Conservation (phyloP, 1,139 yeast genomes). For the Hyphopichia fennica region DNA sequence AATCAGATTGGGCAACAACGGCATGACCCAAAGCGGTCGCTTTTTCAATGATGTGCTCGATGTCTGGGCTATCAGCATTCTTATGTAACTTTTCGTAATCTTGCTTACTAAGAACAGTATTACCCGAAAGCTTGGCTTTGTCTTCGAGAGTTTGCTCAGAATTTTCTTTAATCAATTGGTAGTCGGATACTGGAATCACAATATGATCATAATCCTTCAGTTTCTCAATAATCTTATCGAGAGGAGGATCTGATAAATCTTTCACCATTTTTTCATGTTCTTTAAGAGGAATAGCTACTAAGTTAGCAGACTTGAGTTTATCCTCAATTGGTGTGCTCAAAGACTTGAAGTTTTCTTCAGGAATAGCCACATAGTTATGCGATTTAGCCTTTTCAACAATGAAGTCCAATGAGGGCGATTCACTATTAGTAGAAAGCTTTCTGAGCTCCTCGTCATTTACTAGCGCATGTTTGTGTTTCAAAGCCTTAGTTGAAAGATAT, state of each 20-base stretch:
- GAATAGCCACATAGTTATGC: conserved; percentile 18
- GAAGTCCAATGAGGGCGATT: conserved; percentile 7
- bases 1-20: conserved; percentile 13
- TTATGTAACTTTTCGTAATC: conserved; percentile 13
- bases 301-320: conserved; percentile 13
- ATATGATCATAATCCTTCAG: conserved; percentile 12
- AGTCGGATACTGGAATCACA: conserved; percentile 10
- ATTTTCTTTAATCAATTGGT: conserved; percentile 9
- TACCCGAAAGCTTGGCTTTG: conserved; percentile 11
- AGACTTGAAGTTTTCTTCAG: conserved; percentile 19
- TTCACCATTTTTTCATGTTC: conserved; percentile 17
- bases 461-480: conserved; percentile 4
- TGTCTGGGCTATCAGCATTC: conserved; percentile 19
- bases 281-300: conserved; percentile 9
- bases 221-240: conserved; percentile 25
- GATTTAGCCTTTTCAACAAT: conserved; percentile 18
- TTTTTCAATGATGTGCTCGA: conserved; percentile 30
- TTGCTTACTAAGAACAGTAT: not conserved
- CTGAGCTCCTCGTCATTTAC: conserved; percentile 4
- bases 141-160: conserved; percentile 15
- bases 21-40: conserved; percentile 22
- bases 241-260: conserved; percentile 19
- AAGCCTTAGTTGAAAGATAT: conserved; percentile 24
- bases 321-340: conserved; percentile 10
- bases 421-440: conserved; percentile 1